Conservation (phyloP, 306 rosid species). For the Mimosa bimucronata region DNA sequence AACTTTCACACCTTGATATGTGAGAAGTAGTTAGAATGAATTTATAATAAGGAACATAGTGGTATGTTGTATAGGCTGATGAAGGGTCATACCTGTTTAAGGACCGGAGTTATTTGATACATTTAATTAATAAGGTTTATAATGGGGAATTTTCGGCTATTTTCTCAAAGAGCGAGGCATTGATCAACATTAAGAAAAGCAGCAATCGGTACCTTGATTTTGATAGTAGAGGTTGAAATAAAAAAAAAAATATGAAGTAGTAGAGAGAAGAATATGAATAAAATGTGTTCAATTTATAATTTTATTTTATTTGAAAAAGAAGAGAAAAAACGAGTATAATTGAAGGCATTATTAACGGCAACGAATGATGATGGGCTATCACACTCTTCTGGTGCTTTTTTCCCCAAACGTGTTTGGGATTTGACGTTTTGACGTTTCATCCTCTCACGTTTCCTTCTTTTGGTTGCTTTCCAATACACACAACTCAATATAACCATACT, state of each 20-base stretch:
- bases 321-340: conserved; percentile 11
- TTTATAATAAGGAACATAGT: too few species aligned
- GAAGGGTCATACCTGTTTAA: too few species aligned
- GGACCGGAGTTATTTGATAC: too few species aligned
- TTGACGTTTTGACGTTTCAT: conserved; percentile 21
- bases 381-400: conserved; percentile 24
- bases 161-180: too few species aligned
- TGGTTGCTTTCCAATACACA: not conserved
- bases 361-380: conserved; percentile 26
- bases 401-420: conserved; percentile 32
- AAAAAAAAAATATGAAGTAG: not conserved
- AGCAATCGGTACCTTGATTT: not conserved
- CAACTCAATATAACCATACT: too few species aligned
- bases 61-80: too few species aligned
- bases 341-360: conserved; percentile 12
- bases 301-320: not conserved
- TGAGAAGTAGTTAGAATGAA: too few species aligned
- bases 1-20: too few species aligned
- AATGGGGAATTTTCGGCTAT: too few species aligned
- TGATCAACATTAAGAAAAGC: not conserved
- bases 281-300: not conserved
- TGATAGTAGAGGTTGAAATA: not conserved
- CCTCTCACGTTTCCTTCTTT: not conserved
- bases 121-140: too few species aligned
- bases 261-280: not conserved